Percentiles rank a stretch among this genome's conserved stretches.
These are phyloP conservation scores for Ophiostoma perfectum DNA, from an alignment of 2,329 filamentous ascomycete species.

Conservation along the genomic window DNA sequence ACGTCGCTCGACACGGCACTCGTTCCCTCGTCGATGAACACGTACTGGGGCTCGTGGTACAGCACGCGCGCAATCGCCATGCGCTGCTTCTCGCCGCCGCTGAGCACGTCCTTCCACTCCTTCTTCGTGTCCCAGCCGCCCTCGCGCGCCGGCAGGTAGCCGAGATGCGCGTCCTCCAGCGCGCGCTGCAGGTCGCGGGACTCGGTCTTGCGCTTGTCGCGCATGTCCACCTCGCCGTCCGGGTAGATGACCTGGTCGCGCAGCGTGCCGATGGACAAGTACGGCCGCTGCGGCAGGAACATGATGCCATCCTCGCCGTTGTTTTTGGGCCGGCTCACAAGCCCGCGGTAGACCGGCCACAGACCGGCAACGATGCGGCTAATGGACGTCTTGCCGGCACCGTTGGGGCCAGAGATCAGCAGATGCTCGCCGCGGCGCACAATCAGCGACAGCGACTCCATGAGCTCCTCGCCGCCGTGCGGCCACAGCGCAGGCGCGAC, in stretches of 20 bases:
- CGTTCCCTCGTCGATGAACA: slow-evolving; percentile 92
- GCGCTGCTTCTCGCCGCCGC: slow-evolving; percentile 92
- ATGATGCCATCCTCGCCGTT: slow-evolving; percentile 88
- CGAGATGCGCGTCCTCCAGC: slow-evolving; percentile 76
- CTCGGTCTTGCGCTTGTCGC: slow-evolving; percentile 69
- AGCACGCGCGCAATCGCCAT: slow-evolving; percentile 85
- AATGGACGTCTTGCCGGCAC: slow-evolving; percentile 87
- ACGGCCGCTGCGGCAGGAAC: slow-evolving; percentile 93
- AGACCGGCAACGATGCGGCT: slow-evolving; percentile 81
- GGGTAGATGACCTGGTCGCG: slow-evolving; percentile 98
- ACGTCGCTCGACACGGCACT: slow-evolving; percentile 92
- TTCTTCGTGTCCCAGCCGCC: slow-evolving; percentile 96
- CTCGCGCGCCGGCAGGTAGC: slow-evolving; percentile 85
- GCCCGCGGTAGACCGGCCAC: slow-evolving; percentile 91
- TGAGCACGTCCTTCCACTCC: slow-evolving; percentile 98
- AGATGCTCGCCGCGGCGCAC: slow-evolving; percentile 88
- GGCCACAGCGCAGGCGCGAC: slow-evolving; percentile 87
- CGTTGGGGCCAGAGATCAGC: slow-evolving; percentile 90
- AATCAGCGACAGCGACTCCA: slow-evolving; percentile 83
- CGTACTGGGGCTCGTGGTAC: slow-evolving; percentile 92
- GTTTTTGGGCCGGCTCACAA: slow-evolving; percentile 79
- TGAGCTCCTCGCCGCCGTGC: slow-evolving; percentile 82
- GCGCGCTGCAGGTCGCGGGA: slow-evolving; percentile 64
- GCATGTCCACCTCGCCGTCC: slow-evolving; percentile 92
- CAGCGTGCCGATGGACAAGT: slow-evolving; percentile 84